A percentile compares a stretch with the other conserved stretches of the same genome.
phyloP scores from a whole-genome alignment of 768 basidiomycete genomes.

The Cystobasidium ongulense region DNA sequence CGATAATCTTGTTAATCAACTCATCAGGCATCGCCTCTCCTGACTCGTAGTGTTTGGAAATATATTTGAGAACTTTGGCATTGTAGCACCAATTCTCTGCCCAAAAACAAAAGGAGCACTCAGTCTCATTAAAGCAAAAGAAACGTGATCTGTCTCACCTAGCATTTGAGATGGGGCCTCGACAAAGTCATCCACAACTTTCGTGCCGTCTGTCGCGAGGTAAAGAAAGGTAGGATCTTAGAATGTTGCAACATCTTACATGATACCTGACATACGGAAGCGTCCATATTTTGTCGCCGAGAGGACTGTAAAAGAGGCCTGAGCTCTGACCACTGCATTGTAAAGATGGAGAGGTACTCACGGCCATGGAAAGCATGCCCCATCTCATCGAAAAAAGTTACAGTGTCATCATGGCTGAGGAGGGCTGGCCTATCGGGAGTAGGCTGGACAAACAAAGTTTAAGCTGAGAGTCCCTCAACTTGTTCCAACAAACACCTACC shows the following conservation, averaged over 20 bases:
- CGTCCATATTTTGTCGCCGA: conserved; percentile 48
- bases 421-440: conserved; percentile 70
- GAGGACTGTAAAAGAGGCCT: background rate
- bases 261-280: conserved; percentile 52
- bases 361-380: conserved; percentile 32
- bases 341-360: background rate
- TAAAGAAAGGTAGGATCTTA: conserved; percentile 63
- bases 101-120: background rate
- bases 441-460: conserved; percentile 49
- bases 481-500: too few species aligned
- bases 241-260: conserved; percentile 56
- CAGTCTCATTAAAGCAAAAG: background rate
- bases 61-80: conserved; percentile 57
- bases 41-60: conserved; percentile 74
- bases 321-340: background rate
- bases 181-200: conserved; percentile 35
- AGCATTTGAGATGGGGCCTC: conserved; percentile 8
- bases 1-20: conserved; percentile 68
- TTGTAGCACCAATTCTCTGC: conserved; percentile 63
- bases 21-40: conserved; percentile 62
- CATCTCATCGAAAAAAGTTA: conserved; percentile 78
- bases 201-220: conserved; percentile 13
- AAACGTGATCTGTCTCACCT: background rate
- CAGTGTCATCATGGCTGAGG: conserved; percentile 75
- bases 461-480: too few species aligned